Conservation (phyloP, 805 yeast species). For the Saccharomycopsis schoenii region DNA sequence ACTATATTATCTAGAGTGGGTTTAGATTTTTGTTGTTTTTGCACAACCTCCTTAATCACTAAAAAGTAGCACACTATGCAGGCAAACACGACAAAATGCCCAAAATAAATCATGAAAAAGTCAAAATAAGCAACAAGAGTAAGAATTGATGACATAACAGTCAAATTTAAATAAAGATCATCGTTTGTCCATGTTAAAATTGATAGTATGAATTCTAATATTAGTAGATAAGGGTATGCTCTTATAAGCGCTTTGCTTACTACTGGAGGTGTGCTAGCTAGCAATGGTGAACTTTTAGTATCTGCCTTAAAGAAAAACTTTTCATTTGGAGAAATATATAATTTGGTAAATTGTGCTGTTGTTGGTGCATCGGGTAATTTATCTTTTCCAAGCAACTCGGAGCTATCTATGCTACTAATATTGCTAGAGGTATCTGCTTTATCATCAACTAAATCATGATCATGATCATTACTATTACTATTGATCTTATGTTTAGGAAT, state of each 20-base stretch:
- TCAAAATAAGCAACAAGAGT: constrained; percentile 70
- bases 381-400: background rate
- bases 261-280: constrained; percentile 84
- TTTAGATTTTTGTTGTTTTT: constrained; percentile 46
- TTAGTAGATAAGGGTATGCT: constrained; percentile 76
- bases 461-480: background rate
- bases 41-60: constrained; percentile 39
- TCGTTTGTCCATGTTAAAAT: constrained; percentile 87
- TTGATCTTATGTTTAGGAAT: background rate
- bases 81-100: constrained; percentile 44
- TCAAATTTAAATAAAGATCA: constrained; percentile 65
- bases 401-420: background rate
- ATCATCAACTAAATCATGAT: background rate
- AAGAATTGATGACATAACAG: constrained; percentile 45
- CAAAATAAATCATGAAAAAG: constrained; percentile 64
- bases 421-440: background rate
- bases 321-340: constrained; percentile 15
- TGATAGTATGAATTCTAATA: constrained; percentile 59
- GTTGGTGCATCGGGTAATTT: constrained; percentile 3
- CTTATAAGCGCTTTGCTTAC: constrained; percentile 74
- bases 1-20: constrained; percentile 86
- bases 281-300: constrained; percentile 62
- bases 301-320: constrained; percentile 13
- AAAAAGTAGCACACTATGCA: constrained; percentile 34
- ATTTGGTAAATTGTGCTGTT: constrained; percentile 11